These are phyloP conservation scores for Chrysanthemum makinoi DNA, from an alignment of 129 eudicot species.

Conservation along the genomic window DNA sequence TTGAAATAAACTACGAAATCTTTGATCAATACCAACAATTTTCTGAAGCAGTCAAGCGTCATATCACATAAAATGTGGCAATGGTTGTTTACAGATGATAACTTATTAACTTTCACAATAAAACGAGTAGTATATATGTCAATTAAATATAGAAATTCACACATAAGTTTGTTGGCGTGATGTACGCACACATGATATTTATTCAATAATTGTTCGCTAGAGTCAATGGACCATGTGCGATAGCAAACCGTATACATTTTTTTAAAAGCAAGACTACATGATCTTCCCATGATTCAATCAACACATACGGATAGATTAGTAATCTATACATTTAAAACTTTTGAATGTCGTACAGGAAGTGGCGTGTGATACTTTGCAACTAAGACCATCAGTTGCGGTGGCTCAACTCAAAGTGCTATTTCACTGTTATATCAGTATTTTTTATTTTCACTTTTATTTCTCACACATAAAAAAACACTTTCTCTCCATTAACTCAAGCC, in stretches of 20 bases:
- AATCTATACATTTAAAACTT: not conserved
- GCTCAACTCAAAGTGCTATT: too few relatives aligned
- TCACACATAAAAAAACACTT: too few relatives aligned
- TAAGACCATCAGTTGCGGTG: too few relatives aligned
- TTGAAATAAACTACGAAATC: not conserved
- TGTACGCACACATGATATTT: conserved; percentile 24
- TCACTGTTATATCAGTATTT: too few relatives aligned
- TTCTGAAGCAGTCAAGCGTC: not conserved
- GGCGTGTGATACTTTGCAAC: not conserved
- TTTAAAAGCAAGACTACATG: conserved; percentile 18
- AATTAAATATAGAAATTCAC: not conserved
- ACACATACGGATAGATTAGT: not conserved
- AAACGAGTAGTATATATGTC: not conserved
- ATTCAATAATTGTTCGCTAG: conserved; percentile 24
- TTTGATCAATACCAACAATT: not conserved
- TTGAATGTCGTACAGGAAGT: not conserved
- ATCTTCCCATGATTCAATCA: conserved; percentile 21
- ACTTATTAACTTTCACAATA: not conserved
- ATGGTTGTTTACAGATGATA: conserved; percentile 10
- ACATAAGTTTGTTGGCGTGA: conserved; percentile 18
- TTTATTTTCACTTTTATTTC: too few relatives aligned
- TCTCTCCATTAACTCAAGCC: too few relatives aligned
- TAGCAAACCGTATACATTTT: not conserved
- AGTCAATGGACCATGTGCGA: conserved; percentile 38
- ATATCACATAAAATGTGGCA: not conserved